Evolutionary conservation across 208 protist species (phyloP).

Genomic region (Leishmania guyanensis): DNA sequence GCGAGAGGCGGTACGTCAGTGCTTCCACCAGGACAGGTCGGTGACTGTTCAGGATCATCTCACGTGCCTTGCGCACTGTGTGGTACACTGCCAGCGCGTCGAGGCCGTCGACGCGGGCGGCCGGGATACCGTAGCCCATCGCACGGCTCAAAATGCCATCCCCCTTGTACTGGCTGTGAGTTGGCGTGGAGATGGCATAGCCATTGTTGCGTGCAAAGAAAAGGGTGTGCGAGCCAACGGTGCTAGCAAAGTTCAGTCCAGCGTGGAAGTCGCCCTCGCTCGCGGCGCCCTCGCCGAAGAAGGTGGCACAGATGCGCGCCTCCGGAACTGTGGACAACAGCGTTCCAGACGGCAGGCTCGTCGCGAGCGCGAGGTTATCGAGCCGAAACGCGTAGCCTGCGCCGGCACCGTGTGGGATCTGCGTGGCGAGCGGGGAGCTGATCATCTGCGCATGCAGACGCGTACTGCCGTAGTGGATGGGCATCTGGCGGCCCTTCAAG

Average conservation of each 20-base stretch:
- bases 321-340: conserved; percentile 28
- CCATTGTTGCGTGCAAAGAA: conserved; percentile 96
- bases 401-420: conserved; percentile 96
- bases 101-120: conserved; percentile 96
- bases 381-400: conserved; percentile 95
- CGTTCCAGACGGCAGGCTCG: conserved; percentile 28
- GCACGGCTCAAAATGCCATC: conserved; percentile 92
- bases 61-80: conserved; percentile 85
- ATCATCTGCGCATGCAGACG: conserved; percentile 95
- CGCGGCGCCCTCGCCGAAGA: conserved; percentile 97
- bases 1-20: conserved; percentile 95
- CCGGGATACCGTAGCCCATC: conserved; percentile 86
- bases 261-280: conserved; percentile 97
- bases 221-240: conserved; percentile 89
- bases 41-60: conserved; percentile 79
- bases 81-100: conserved; percentile 96
- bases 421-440: conserved; percentile 96
- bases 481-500: conserved; percentile 97
- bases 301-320: conserved; percentile 83
- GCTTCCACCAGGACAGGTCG: conserved; percentile 95
- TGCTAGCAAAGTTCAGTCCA: conserved; percentile 97
- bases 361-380: conserved; percentile 56
- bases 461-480: conserved; percentile 97
- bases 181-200: conserved; percentile 97
- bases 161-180: conserved; percentile 94